Conservation (phyloP, 176 grass and related monocot genomes). For the Aegilops tauschii region DNA sequence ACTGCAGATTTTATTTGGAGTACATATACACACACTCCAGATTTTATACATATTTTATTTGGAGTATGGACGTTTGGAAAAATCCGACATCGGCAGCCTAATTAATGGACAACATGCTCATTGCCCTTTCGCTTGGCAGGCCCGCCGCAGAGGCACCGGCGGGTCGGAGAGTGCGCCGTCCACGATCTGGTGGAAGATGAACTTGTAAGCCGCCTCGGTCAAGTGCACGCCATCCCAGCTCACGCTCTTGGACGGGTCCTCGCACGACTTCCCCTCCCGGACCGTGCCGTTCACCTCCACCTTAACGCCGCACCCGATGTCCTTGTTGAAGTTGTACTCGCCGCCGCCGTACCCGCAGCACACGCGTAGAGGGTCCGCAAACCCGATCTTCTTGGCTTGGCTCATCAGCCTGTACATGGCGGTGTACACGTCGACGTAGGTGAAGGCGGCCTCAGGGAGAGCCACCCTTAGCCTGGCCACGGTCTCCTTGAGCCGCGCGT, state of each 20-base stretch:
- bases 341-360: conserved; percentile 85
- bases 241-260: conserved; percentile 60
- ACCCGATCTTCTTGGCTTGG: conserved; percentile 59
- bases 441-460: conserved; percentile 53
- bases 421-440: conserved; percentile 81
- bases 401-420: conserved; percentile 74
- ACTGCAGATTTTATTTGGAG: neutral
- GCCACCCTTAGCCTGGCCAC: conserved; percentile 51
- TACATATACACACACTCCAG: neutral
- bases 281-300: conserved; percentile 62
- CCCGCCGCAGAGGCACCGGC: conserved; percentile 27
- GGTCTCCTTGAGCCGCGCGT: conserved; percentile 71
- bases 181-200: conserved; percentile 62
- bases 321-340: conserved; percentile 60
- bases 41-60: neutral
- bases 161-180: conserved; percentile 45
- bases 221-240: conserved; percentile 92
- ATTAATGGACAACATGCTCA: conserved; percentile 18
- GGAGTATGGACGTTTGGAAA: neutral
- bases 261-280: conserved; percentile 53
- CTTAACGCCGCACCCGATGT: conserved; percentile 55
- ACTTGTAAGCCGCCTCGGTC: conserved; percentile 82
- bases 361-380: conserved; percentile 49
- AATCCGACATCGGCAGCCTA: neutral
- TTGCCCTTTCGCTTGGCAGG: conserved; percentile 34